These are phyloP conservation scores for Wallacemonas collosoma DNA, from an alignment of 208 protist species.

Conservation along the genomic window DNA sequence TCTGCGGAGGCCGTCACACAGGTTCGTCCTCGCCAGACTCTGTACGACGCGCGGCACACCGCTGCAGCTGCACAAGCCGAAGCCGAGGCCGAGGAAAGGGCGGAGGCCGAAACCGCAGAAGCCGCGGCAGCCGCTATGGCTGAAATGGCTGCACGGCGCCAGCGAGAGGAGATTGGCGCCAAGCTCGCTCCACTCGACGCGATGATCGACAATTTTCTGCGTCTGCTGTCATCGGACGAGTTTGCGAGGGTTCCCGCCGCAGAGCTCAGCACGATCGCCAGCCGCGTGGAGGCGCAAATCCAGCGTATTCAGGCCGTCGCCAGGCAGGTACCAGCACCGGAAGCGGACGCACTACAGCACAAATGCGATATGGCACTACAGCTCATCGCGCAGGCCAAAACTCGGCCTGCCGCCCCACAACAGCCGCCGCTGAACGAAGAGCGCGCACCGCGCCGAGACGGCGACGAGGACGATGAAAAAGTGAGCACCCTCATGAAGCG, in stretches of 20 bases:
- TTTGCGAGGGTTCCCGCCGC: slow-evolving; percentile 23
- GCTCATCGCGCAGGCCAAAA: slow-evolving; percentile 5
- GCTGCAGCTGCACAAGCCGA: too few relatives aligned
- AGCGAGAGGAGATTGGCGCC: background rate
- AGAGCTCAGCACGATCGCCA: slow-evolving; percentile 34
- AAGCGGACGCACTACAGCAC: slow-evolving; percentile 33
- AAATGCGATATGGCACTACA: slow-evolving; percentile 57
- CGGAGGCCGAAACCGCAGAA: too few relatives aligned
- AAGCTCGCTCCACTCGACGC: slow-evolving; percentile 44
- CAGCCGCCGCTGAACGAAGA: background rate
- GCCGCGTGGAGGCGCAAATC: slow-evolving; percentile 47
- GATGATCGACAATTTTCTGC: slow-evolving; percentile 69
- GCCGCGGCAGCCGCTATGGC: background rate
- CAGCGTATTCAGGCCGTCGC: slow-evolving; percentile 39
- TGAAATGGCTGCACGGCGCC: background rate
- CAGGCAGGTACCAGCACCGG: slow-evolving; percentile 37
- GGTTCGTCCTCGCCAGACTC: background rate
- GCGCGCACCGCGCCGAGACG: background rate
- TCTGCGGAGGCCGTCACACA: background rate
- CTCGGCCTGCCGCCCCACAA: background rate
- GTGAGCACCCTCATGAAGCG: slow-evolving; percentile 23
- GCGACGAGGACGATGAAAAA: background rate
- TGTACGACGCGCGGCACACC: background rate
- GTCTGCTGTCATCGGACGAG: slow-evolving; percentile 44
- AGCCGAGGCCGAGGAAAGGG: too few relatives aligned